These are phyloP conservation scores for Apiospora arundinis DNA, from an alignment of 2,329 filamentous ascomycete genomes.

Conservation along the genomic window DNA sequence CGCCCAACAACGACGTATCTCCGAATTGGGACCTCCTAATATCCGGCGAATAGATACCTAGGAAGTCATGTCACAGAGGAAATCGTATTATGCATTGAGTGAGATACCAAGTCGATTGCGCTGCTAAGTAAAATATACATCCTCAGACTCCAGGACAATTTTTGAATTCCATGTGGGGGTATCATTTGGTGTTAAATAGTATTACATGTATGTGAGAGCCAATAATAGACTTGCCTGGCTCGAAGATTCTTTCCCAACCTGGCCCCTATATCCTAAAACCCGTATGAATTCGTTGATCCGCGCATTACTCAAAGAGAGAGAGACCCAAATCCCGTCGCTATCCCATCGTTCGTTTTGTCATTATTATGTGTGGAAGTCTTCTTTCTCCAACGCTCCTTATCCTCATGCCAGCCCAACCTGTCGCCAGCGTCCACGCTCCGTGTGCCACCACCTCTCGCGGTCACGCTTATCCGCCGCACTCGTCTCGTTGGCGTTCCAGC, in stretches of 20 bases:
- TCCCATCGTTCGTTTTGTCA: not conserved
- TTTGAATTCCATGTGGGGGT: conserved; percentile 9
- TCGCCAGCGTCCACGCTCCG: conserved; percentile 54
- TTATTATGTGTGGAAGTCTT: conserved; percentile 2
- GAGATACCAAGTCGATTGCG: not conserved
- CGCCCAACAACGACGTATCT: not conserved
- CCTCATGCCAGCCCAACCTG: not conserved
- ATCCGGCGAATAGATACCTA: not conserved
- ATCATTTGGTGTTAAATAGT: not conserved
- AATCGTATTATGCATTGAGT: not conserved
- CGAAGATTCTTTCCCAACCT: not conserved
- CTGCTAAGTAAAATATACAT: not conserved
- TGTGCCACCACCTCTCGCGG: conserved; percentile 58
- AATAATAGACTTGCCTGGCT: not conserved
- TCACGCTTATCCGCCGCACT: conserved; percentile 51
- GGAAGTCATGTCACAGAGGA: no score
- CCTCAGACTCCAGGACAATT: not conserved
- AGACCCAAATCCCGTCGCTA: not conserved
- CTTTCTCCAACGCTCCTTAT: not conserved
- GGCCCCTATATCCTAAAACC: not conserved
- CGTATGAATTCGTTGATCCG: not conserved
- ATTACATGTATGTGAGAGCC: conserved; percentile 2
- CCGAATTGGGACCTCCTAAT: not conserved
- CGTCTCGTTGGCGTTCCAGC: conserved; percentile 51
- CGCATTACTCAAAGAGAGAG: not conserved